phyloP scores from a whole-genome alignment of 345 rosid genomes.

The Adansonia digitata region DNA sequence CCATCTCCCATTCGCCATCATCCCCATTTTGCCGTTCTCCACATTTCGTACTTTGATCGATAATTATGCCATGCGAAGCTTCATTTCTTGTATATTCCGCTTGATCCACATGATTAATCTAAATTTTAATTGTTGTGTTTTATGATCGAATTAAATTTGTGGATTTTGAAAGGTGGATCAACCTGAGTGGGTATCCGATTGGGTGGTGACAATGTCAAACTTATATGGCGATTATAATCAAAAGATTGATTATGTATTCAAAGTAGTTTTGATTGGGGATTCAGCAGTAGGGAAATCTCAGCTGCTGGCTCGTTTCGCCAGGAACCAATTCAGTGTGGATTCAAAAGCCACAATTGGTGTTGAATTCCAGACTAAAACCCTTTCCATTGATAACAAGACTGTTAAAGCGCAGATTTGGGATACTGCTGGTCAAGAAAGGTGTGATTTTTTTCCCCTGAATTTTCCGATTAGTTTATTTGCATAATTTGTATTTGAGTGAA shows the following conservation, averaged over 20 bases:
- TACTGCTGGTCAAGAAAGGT: constrained; percentile 76
- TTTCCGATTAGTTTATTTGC: background rate
- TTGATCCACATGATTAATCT: constrained; percentile 11
- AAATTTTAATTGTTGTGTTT: background rate
- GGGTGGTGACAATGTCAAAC: constrained; percentile 42
- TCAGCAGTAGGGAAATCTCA: constrained; percentile 72
- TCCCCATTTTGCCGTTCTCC: background rate
- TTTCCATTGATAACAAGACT: constrained; percentile 51
- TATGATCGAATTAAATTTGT: background rate
- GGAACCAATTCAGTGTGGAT: constrained; percentile 61
- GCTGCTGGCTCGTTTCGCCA: constrained; percentile 54
- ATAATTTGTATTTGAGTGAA: background rate
- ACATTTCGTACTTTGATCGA: background rate
- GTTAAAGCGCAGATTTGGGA: constrained; percentile 78
- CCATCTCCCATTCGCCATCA: background rate
- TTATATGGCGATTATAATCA: constrained; percentile 53
- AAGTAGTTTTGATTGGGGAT: constrained; percentile 63
- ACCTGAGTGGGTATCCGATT: background rate
- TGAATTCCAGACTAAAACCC: constrained; percentile 69
- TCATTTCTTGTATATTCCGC: background rate
- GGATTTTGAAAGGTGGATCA: background rate
- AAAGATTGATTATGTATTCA: constrained; percentile 66
- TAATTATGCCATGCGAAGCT: background rate
- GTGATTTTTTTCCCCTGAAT: background rate
- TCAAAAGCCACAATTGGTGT: constrained; percentile 71